Percentiles rank a stretch among this genome's conserved stretches.
These are phyloP conservation scores for Funneliformis mosseae DNA, from an alignment of 192 early-diverging fungal species.

Conservation along the genomic window DNA sequence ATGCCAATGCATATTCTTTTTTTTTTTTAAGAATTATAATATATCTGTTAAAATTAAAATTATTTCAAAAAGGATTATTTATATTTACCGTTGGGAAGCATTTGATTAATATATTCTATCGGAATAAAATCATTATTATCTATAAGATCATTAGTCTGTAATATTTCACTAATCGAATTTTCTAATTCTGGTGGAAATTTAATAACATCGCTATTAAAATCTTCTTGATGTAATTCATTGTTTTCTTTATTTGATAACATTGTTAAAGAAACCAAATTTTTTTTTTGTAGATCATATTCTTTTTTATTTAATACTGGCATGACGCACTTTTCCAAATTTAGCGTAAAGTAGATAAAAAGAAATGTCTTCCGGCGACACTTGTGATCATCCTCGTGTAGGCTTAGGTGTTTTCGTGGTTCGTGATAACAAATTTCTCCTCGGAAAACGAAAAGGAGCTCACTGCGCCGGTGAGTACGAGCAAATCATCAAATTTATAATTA, in stretches of 20 bases:
- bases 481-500: background rate
- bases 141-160: slow-evolving; percentile 62
- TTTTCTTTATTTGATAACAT: background rate
- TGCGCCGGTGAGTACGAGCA: slow-evolving; percentile 45
- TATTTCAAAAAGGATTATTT: background rate
- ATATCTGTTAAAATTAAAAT: background rate
- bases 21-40: slow-evolving; percentile 32
- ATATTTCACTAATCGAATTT: slow-evolving; percentile 54
- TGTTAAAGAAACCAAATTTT: background rate
- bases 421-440: slow-evolving; percentile 42
- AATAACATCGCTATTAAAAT: slow-evolving; percentile 16
- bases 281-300: background rate
- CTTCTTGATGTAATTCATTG: background rate
- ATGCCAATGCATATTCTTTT: slow-evolving; percentile 64
- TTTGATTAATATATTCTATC: slow-evolving; percentile 74
- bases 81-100: slow-evolving; percentile 73
- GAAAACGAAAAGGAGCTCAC: slow-evolving; percentile 52
- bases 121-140: slow-evolving; percentile 73
- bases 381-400: slow-evolving; percentile 42
- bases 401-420: slow-evolving; percentile 51
- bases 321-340: no score
- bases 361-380: background rate
- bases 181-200: slow-evolving; percentile 61
- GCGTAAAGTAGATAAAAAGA: no score
- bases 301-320: background rate